A percentile compares a stretch with the other conserved stretches of the same genome.
phyloP scores from a whole-genome alignment of 148 eudicot genomes.

The Camellia sinensis region DNA sequence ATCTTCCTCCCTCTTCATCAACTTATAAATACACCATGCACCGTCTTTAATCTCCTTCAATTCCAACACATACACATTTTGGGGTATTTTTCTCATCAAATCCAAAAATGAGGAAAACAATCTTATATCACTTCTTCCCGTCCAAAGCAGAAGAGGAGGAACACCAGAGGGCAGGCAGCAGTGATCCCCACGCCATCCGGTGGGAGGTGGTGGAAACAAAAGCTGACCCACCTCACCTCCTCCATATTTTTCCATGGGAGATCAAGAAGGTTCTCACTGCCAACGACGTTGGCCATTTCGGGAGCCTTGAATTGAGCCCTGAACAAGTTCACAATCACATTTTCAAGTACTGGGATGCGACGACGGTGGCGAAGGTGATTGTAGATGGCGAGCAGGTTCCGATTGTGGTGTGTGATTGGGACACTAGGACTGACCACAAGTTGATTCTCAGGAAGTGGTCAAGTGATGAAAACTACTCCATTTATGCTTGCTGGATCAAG shows the following conservation, averaged over 20 bases:
- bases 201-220: background rate
- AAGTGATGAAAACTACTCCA: background rate
- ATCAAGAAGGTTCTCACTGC: background rate
- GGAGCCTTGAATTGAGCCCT: background rate
- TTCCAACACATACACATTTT: too few species aligned
- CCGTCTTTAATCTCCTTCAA: too few species aligned
- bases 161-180: background rate
- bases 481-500: background rate
- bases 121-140: background rate
- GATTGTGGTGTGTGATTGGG: background rate
- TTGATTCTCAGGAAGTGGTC: background rate
- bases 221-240: background rate
- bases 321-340: background rate
- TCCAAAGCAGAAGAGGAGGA: background rate
- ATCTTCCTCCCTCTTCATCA: too few species aligned
- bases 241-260: background rate
- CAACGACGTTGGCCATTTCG: background rate
- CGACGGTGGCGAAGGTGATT: background rate
- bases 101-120: background rate
- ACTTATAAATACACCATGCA: too few species aligned
- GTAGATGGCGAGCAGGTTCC: background rate
- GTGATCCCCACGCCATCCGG: background rate
- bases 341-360: background rate
- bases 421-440: background rate
- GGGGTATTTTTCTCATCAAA: too few species aligned